Evolutionary conservation across 2,329 filamentous ascomycete genomes (phyloP).

Genomic region (Pseudovirgaria hyperparasitica): DNA sequence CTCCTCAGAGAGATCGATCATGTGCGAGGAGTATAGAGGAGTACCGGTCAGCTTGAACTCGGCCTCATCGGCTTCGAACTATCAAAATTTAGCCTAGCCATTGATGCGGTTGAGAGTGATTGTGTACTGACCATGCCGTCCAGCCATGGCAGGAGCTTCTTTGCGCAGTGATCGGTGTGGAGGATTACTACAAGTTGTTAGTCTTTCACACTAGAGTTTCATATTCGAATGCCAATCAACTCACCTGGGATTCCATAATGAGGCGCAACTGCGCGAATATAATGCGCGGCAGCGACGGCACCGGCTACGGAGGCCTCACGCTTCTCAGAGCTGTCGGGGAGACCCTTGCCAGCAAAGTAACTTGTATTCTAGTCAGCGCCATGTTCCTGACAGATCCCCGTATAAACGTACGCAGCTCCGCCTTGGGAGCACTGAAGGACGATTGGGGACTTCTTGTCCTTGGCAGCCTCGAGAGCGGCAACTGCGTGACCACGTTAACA

Average conservation of each 20-base stretch:
- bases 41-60: conserved; percentile 91
- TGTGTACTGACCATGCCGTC: conserved; percentile 38
- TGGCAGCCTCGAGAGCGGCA: conserved; percentile 83
- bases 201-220: no score
- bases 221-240: no score
- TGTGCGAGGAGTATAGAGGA: conserved; percentile 92
- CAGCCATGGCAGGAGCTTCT: conserved; percentile 98
- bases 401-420: conserved; percentile 51
- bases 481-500: conserved; percentile 77
- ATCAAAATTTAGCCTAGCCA: conserved; percentile 7
- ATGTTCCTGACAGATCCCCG: not conserved
- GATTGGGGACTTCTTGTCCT: conserved; percentile 81
- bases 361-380: not conserved
- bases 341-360: conserved; percentile 32
- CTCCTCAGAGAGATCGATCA: conserved; percentile 97
- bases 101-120: conserved; percentile 1
- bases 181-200: conserved; percentile 49
- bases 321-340: conserved; percentile 30
- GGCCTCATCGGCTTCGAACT: conserved; percentile 84
- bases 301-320: conserved; percentile 85
- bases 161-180: conserved; percentile 97
- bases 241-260: conserved; percentile 63
- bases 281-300: conserved; percentile 80
- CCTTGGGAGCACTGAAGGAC: conserved; percentile 91
- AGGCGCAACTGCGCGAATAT: conserved; percentile 79